Conservation (phyloP, 352 stramenopile genomes). For the Aphanomyces invadans region DNA sequence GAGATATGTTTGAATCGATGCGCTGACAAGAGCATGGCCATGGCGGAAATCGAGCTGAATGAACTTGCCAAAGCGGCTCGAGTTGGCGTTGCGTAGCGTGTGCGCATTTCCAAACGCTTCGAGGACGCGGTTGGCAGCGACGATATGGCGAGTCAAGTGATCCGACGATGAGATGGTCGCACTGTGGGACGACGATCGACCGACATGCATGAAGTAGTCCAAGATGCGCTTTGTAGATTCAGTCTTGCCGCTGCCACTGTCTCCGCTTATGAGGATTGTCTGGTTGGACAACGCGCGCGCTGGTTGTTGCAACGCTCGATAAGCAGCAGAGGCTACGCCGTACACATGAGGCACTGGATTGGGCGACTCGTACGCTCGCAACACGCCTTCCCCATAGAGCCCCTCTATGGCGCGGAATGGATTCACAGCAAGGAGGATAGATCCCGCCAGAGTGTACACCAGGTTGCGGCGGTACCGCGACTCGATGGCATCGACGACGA, state of each 20-base stretch:
- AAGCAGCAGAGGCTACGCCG: conserved; percentile 70
- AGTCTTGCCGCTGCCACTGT: conserved; percentile 84
- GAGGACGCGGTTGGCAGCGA: conserved; percentile 86
- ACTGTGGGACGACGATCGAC: conserved; percentile 30
- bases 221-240: conserved; percentile 87
- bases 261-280: conserved; percentile 79
- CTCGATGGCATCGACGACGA: conserved; percentile 60
- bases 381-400: conserved; percentile 46
- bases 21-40: conserved; percentile 59
- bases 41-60: conserved; percentile 84
- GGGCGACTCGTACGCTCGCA: conserved; percentile 58
- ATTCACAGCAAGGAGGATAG: conserved; percentile 77
- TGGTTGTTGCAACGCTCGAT: conserved; percentile 67
- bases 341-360: conserved; percentile 74
- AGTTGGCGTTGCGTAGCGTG: conserved; percentile 86
- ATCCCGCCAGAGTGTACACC: conserved; percentile 82
- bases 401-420: conserved; percentile 64
- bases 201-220: conserved; percentile 75
- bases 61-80: conserved; percentile 89
- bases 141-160: conserved; percentile 79
- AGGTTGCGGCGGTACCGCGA: conserved; percentile 58
- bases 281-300: conserved; percentile 58
- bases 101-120: conserved; percentile 86
- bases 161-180: background rate
- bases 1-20: conserved; percentile 89